Evolutionary conservation across 2,329 filamentous ascomycete species (phyloP).

Genomic region (Macrophomina tecta): DNA sequence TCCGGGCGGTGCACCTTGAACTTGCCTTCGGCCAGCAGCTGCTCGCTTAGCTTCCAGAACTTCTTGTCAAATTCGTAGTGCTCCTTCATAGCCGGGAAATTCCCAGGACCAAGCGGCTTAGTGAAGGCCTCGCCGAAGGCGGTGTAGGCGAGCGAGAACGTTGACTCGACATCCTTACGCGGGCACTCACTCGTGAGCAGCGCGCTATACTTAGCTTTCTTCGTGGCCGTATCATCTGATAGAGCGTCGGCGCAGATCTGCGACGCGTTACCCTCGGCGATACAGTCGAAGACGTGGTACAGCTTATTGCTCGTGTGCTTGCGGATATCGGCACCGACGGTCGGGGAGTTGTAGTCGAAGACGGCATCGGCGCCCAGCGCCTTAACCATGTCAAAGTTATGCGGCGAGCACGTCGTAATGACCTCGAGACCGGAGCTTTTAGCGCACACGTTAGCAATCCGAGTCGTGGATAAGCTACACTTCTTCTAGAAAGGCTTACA

Average conservation of each 20-base stretch:
- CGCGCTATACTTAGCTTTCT: slow-evolving; percentile 44
- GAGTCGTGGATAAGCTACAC: no score
- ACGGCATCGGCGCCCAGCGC: slow-evolving; percentile 17
- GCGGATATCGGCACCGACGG: slow-evolving; percentile 54
- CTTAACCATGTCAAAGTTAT: slow-evolving; percentile 21
- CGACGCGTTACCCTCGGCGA: slow-evolving; percentile 47
- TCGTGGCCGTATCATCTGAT: slow-evolving; percentile 30
- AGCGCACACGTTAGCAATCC: no score
- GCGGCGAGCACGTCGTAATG: slow-evolving; percentile 26
- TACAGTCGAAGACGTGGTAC: slow-evolving; percentile 56
- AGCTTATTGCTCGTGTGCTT: slow-evolving; percentile 52
- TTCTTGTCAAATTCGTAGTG: slow-evolving; percentile 39
- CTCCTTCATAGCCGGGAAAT: slow-evolving; percentile 32
- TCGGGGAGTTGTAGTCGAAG: slow-evolving; percentile 59
- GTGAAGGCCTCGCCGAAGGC: slow-evolving; percentile 48
- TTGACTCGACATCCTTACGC: slow-evolving; percentile 52
- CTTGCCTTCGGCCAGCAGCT: slow-evolving; percentile 38
- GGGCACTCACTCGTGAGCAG: slow-evolving; percentile 49
- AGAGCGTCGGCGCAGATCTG: slow-evolving; percentile 51
- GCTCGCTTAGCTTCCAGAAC: slow-evolving; percentile 36
- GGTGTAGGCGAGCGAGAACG: slow-evolving; percentile 51
- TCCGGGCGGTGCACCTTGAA: slow-evolving; percentile 41
- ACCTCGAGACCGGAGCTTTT: slow-evolving; percentile 14
- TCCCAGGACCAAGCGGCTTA: neutral
- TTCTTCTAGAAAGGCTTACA: neutral